Percentiles rank a stretch among this genome's conserved stretches.
phyloP scores from a whole-genome alignment of 768 basidiomycete species.

The Lactarius tabidus region DNA sequence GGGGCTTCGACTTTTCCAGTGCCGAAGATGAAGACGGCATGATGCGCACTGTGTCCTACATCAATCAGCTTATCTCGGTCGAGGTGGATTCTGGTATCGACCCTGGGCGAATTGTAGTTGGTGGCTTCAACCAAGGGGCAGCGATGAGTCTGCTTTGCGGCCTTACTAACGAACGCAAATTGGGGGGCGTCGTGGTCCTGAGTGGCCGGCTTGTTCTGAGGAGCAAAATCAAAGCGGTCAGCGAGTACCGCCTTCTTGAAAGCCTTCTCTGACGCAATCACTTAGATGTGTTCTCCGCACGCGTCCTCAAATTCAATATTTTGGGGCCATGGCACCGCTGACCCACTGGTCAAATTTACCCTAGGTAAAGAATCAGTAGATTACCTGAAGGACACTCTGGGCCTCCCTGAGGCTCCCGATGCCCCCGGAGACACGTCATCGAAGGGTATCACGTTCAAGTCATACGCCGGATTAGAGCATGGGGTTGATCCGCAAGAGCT shows the following conservation, averaged over 20 bases:
- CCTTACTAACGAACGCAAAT: conserved; percentile 58
- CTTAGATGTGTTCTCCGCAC: conserved; percentile 57
- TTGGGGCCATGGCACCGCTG: conserved; percentile 78
- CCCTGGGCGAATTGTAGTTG: conserved; percentile 70
- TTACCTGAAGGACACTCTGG: conserved; percentile 51
- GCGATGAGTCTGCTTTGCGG: conserved; percentile 75
- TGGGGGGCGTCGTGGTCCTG: conserved; percentile 68
- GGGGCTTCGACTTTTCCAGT: conserved; percentile 54
- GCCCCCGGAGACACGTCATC: conserved; percentile 36
- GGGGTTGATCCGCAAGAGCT: conserved; percentile 61
- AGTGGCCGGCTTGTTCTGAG: conserved; percentile 78
- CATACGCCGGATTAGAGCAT: conserved; percentile 68
- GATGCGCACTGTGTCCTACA: conserved; percentile 53
- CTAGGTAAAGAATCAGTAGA: conserved; percentile 54
- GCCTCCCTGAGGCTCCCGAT: conserved; percentile 37
- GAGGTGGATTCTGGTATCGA: conserved; percentile 73
- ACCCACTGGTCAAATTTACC: conserved; percentile 63
- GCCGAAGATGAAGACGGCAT: conserved; percentile 77
- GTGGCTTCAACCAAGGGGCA: conserved; percentile 87
- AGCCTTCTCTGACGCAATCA: not conserved
- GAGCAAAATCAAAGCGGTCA: conserved; percentile 60
- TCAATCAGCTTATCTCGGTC: conserved; percentile 65
- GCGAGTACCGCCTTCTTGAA: conserved; percentile 27
- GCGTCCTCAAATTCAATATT: conserved; percentile 70
- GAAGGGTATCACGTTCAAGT: conserved; percentile 61